phyloP scores from a whole-genome alignment of 2,329 filamentous ascomycete genomes.

The Eutypa lata region DNA sequence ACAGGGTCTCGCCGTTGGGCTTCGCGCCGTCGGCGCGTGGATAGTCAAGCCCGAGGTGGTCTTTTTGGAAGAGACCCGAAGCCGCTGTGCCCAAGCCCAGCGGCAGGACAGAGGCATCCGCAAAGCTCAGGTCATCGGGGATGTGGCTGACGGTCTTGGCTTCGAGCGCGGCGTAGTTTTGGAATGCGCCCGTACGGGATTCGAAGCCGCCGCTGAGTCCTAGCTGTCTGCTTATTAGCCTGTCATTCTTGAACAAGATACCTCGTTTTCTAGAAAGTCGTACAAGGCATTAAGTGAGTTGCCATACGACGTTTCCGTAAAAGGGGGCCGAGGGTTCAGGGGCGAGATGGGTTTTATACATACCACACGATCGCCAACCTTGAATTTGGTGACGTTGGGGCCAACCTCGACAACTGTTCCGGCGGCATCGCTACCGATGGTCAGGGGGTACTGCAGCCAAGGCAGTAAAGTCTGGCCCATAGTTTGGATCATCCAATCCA shows the following conservation, averaged over 20 bases:
- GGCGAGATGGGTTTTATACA: too few species aligned
- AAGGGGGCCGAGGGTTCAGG: too few species aligned
- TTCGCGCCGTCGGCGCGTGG: constrained; percentile 1
- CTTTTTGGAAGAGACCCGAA: constrained; percentile 19
- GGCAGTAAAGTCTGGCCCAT: constrained; percentile 13
- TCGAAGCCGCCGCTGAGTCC: constrained; percentile 12
- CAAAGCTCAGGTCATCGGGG: constrained; percentile 14
- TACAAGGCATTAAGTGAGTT: too few species aligned
- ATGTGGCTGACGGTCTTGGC: constrained; percentile 7
- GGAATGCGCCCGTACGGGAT: constrained; percentile 20
- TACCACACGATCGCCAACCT: constrained; percentile 30
- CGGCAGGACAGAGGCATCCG: constrained; percentile 23
- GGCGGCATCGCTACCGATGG: constrained; percentile 29
- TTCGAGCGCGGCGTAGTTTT: constrained; percentile 19
- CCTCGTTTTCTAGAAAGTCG: too few species aligned
- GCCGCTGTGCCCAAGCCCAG: constrained; percentile 24
- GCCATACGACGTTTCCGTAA: too few species aligned
- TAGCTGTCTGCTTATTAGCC: too few species aligned
- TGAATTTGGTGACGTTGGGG: constrained; percentile 17
- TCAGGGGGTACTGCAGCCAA: constrained; percentile 25
- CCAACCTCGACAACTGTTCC: constrained; percentile 30
- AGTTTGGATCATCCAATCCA: constrained; percentile 27
- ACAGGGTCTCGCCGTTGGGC: constrained; percentile 28
- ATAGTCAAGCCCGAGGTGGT: constrained; percentile 14
- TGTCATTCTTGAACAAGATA: too few species aligned